Evolutionary conservation across 2,329 filamentous ascomycete species (phyloP), one percentile per base, ranked within the genome.

Genomic region (Colletotrichum sojae): DNA sequence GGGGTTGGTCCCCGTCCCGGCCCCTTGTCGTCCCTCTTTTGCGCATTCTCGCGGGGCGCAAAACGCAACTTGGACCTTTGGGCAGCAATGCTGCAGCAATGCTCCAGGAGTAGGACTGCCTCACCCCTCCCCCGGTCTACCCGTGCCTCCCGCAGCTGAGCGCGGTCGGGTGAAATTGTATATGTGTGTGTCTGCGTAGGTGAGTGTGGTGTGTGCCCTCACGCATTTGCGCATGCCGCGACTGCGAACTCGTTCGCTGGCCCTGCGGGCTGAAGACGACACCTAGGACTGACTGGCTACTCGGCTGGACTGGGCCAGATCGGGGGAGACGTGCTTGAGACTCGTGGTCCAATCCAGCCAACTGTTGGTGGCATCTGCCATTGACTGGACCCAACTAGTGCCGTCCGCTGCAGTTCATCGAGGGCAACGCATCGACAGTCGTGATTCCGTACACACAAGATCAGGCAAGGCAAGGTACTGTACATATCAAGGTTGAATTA

Each of bases 81-180:
- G 71, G 71, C 71, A 72, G 66, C 71, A 72, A 72, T 71, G 69
- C 71, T 72, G 69, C 49, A 57, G 58, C 43, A 45, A 31, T 36
- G 31, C 31, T 36, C 31, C 31, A 36, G 31, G 31, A 36, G 31
- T 36, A 36, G 31, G 31, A 36, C 31, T 36, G 31, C 31, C 31
- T 36, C 31, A 36, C 9, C 31, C 31, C 31, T 18, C 46, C 67
- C 67, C 64, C n/a, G 51, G 66, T 69, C 62, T 56, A 56, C 22
- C 55, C 62, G 43, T 61, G 54, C 60, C 48, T 59, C 48, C 55
- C 61, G 60, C 52, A 63, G 60, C 60, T 49, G 12, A n/a, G 27
- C 48, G 48, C 43, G 27, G 56, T 54, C 52, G 49, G 9, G 25
- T 48, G 45, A 66, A 60, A 27, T 51, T 55, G 25, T 31, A 43